These are phyloP conservation scores for Pseudogymnoascus sp. DNA, from an alignment of 2,329 filamentous ascomycete genomes.

Conservation along the genomic window DNA sequence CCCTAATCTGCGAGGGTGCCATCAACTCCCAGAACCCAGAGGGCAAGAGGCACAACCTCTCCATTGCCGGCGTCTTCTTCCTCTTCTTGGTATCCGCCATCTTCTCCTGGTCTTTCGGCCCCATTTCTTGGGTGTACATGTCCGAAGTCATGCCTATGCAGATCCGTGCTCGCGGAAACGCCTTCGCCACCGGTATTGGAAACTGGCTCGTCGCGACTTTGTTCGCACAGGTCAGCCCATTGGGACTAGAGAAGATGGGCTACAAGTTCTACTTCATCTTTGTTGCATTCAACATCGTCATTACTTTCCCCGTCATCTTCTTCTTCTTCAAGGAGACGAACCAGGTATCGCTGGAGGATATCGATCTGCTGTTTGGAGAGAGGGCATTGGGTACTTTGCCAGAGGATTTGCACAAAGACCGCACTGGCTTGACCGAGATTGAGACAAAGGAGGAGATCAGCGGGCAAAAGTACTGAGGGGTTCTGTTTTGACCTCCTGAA, in stretches of 20 bases:
- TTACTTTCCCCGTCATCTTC: conserved; percentile 38
- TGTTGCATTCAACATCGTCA: conserved; percentile 35
- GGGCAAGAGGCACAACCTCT: conserved; percentile 37
- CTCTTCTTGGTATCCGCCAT: conserved; percentile 55
- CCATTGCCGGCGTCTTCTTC: conserved; percentile 57
- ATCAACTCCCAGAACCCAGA: conserved; percentile 46
- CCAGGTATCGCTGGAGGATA: conserved; percentile 46
- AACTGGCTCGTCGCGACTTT: conserved; percentile 54
- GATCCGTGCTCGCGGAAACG: conserved; percentile 52
- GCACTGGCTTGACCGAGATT: background rate
- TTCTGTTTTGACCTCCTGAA: background rate
- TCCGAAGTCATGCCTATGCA: conserved; percentile 60
- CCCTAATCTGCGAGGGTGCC: conserved; percentile 51
- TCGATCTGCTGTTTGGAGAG: conserved; percentile 50
- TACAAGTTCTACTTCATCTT: conserved; percentile 54
- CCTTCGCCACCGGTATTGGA: conserved; percentile 50
- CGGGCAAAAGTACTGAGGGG: background rate
- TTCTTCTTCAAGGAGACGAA: conserved; percentile 49
- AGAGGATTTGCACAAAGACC: conserved; percentile 32
- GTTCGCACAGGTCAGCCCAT: conserved; percentile 51
- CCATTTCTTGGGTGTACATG: conserved; percentile 57
- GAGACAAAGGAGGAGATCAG: background rate
- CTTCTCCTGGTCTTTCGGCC: conserved; percentile 53
- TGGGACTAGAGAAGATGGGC: conserved; percentile 39
- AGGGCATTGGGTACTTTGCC: conserved; percentile 39